Percentiles rank a stretch among this genome's conserved stretches.
Evolutionary conservation across 1,139 yeast genomes (phyloP).

Genomic region (Zygosaccharomyces sapae): DNA sequence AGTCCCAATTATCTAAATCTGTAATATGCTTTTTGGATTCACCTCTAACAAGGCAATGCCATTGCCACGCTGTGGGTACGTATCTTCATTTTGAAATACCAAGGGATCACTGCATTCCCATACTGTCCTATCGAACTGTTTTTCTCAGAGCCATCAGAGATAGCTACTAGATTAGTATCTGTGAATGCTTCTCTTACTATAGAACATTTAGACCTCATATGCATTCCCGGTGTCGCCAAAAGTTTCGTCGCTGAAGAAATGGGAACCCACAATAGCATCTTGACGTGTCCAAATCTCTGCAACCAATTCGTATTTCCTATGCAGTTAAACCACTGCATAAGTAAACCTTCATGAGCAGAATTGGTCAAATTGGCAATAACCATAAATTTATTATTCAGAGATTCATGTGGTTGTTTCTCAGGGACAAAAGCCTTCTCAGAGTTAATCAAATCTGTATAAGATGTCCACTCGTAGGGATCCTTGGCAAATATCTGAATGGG

Average conservation of each 20-base stretch:
- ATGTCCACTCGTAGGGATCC: conserved; percentile 61
- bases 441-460: conserved; percentile 46
- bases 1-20: conserved; percentile 59
- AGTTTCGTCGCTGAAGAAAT: conserved; percentile 59
- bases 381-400: conserved; percentile 61
- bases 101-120: conserved; percentile 30
- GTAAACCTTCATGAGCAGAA: conserved; percentile 57
- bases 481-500: conserved; percentile 37
- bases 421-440: conserved; percentile 45
- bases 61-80: conserved; percentile 19
- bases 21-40: conserved; percentile 45
- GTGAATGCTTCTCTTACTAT: conserved; percentile 61
- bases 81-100: conserved; percentile 20
- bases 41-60: conserved; percentile 50
- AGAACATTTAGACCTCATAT: conserved; percentile 53
- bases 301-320: conserved; percentile 70
- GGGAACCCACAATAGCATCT: conserved; percentile 62
- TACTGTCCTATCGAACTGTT: conserved; percentile 19
- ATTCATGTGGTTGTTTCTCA: conserved; percentile 39
- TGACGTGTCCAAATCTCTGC: conserved; percentile 65
- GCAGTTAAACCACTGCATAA: conserved; percentile 75
- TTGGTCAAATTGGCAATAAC: conserved; percentile 62
- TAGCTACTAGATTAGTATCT: conserved; percentile 50
- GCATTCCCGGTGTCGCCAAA: conserved; percentile 47
- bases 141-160: conserved; percentile 36